Evolutionary conservation across 208 protist genomes (phyloP), one percentile per base, ranked within the genome.

Genomic region (Strigomonas culicis): DNA sequence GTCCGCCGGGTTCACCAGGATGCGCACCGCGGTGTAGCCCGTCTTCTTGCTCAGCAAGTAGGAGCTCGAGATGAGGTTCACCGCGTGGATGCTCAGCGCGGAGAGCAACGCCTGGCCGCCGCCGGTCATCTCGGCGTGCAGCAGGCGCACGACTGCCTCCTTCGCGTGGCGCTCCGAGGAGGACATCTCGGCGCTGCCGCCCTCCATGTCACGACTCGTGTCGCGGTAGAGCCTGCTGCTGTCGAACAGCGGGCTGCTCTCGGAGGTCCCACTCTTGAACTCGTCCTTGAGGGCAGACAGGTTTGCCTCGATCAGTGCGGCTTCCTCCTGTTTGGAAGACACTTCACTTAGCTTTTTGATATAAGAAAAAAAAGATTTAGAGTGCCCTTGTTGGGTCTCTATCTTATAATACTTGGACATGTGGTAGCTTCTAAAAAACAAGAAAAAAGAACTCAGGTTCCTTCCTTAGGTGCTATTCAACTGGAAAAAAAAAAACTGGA

Each of bases 81-180:
- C 86, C 59, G 94, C 97, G 59, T 97, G 84, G 57, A 99, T 98
- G 83, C 7, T 10, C 7, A 99, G 85, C 21, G 77, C 93, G 71
- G 98, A 98, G 39, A 85, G 70, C 13, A 88, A 95, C 30, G 82
- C 70, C 46, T 94, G 78, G 7, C 97, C 98, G 0, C 98, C 68
- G 34, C 34, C 34, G 34, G 34, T 39, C 93, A 99, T 97, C 69
- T 98, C 97, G 61, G 94, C 98, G 77, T 99, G 99, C 34, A 98
- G 75, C 50, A 92, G 50, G 31, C 92, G 84, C 44, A 98, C 73
- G 46, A 98, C 75, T 57, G 81, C 84, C 77, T 98, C 96, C 58
- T 90, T 88, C 64, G 88, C 61, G 1, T 73, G 30, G 13, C 70
- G 49, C 19, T 74, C 70, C 63, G 68, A 59, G 17, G 77, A 31